Percentiles rank a stretch among this genome's conserved stretches.
Conservation (phyloP, 352 stramenopile species). For the Thraustotheca clavata region DNA sequence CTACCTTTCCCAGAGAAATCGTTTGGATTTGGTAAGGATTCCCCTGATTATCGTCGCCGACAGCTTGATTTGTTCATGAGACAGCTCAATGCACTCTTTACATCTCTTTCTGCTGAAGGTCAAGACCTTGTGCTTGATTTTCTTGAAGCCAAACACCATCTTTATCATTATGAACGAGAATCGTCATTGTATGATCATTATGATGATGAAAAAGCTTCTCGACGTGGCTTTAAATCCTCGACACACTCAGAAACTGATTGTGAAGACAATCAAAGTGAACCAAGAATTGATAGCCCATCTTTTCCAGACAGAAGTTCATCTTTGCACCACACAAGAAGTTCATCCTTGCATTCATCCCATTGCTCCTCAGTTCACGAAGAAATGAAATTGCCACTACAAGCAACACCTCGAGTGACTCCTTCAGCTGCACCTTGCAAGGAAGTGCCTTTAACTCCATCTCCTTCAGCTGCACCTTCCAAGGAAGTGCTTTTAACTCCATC, state of each 20-base stretch:
- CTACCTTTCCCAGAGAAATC: conserved; percentile 17
- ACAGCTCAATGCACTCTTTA: conserved; percentile 2
- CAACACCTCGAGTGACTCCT: no score
- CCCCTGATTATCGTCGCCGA: conserved; percentile 4
- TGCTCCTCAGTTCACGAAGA: conserved; percentile 1
- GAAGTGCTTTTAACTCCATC: no score
- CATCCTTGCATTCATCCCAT: background rate
- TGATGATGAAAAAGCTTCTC: background rate
- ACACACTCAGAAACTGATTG: background rate
- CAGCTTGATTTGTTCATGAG: conserved; percentile 14
- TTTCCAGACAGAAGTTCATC: background rate
- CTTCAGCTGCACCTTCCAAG: no score
- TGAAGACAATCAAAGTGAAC: background rate
- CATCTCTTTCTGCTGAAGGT: background rate
- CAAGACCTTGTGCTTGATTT: conserved; percentile 13
- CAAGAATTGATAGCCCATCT: background rate
- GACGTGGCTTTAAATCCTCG: background rate
- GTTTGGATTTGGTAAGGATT: conserved; percentile 15
- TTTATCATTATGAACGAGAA: background rate
- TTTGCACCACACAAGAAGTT: background rate
- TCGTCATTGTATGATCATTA: background rate
- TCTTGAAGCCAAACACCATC: conserved; percentile 2
- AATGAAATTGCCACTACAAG: background rate
- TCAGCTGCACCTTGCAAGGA: no score
- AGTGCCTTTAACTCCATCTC: no score